Percentiles rank a stretch among this genome's conserved stretches.
Evolutionary conservation across 805 yeast genomes (phyloP).

Genomic region (Metschnikowia vanudenii): DNA sequence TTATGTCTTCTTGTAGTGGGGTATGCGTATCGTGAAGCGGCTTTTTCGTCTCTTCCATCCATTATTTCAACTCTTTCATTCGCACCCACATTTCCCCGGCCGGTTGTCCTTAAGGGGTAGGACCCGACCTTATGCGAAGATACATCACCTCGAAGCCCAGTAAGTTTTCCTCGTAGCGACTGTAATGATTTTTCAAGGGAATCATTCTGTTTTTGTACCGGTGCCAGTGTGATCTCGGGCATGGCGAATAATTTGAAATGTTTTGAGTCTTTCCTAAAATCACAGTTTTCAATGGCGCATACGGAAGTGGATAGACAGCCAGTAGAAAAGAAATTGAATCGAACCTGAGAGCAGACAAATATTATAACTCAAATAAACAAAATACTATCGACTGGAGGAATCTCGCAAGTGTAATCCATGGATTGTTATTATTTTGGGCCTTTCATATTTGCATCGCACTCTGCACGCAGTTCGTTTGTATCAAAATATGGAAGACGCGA

Average conservation of each 20-base stretch:
- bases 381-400: too few species aligned
- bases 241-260: neutral
- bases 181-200: constrained; percentile 10
- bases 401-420: too few species aligned
- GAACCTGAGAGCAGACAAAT: too few species aligned
- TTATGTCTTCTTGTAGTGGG: too few species aligned
- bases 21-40: too few species aligned
- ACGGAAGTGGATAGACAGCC: neutral
- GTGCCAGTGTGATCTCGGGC: constrained; percentile 4
- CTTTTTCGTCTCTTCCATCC: neutral
- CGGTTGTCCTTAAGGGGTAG: neutral
- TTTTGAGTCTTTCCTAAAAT: too few species aligned
- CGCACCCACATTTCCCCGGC: neutral
- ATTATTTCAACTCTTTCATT: neutral
- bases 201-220: constrained; percentile 8
- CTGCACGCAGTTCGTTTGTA: neutral
- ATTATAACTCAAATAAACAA: too few species aligned
- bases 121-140: neutral
- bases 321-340: too few species aligned
- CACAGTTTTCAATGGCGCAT: too few species aligned
- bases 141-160: neutral
- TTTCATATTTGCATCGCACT: neutral
- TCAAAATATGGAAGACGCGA: neutral
- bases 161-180: constrained; percentile 10
- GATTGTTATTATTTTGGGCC: neutral